Percentiles rank a stretch among this genome's conserved stretches.
Evolutionary conservation across 1,139 yeast genomes (phyloP).

Genomic region (Saccharomyces hybrid): DNA sequence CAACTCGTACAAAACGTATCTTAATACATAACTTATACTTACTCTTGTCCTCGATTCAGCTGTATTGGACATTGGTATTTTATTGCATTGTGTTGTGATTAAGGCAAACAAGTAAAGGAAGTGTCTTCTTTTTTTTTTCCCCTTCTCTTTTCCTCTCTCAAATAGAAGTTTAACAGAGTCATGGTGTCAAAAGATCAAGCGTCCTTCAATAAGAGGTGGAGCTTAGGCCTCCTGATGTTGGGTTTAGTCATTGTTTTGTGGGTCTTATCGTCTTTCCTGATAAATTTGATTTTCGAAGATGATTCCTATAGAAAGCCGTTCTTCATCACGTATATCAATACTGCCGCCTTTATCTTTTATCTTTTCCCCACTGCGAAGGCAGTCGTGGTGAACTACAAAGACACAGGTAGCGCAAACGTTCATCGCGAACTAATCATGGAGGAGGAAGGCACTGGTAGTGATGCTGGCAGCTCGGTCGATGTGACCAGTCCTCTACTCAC

Average conservation of each 20-base stretch:
- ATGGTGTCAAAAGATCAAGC: conserved; percentile 6
- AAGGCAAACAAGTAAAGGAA: background rate
- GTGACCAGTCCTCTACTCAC: conserved; percentile 22
- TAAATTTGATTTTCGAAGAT: conserved; percentile 61
- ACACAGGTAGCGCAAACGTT: conserved; percentile 24
- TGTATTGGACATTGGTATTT: background rate
- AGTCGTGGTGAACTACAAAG: conserved; percentile 22
- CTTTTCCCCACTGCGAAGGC: conserved; percentile 51
- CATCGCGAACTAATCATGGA: conserved; percentile 18
- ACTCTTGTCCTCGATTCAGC: background rate
- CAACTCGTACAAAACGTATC: background rate
- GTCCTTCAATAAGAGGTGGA: conserved; percentile 40
- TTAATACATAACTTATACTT: background rate
- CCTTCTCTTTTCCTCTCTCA: background rate
- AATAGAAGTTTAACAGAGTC: background rate
- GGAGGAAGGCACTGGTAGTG: conserved; percentile 14
- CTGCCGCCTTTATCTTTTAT: conserved; percentile 71
- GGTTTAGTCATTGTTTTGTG: conserved; percentile 69
- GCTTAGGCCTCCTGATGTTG: conserved; percentile 61
- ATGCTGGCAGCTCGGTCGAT: conserved; percentile 4
- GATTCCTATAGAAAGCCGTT: conserved; percentile 76
- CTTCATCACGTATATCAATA: conserved; percentile 80
- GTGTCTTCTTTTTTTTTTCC: background rate
- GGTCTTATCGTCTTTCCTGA: conserved; percentile 76
- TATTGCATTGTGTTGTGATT: background rate